These are phyloP conservation scores for Kazachstania sp. DNA, from an alignment of 1,139 yeast species.

Conservation along the genomic window DNA sequence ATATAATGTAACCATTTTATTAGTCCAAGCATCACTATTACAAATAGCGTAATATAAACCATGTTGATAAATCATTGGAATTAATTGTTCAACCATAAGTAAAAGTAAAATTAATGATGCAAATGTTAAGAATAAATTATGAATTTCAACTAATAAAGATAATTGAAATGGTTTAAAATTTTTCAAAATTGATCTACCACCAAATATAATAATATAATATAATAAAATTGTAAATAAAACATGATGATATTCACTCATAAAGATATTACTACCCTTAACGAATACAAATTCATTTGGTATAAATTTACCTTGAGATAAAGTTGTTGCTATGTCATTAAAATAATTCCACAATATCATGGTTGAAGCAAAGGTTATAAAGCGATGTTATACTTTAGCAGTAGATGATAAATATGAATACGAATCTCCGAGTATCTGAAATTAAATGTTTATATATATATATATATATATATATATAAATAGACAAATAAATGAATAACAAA, in stretches of 20 bases:
- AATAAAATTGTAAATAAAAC: conserved; percentile 48
- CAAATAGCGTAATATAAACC: conserved; percentile 67
- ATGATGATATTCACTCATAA: conserved; percentile 54
- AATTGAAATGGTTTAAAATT: conserved; percentile 46
- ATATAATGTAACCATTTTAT: conserved; percentile 56
- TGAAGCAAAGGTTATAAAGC: no score
- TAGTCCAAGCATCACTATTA: conserved; percentile 57
- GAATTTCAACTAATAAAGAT: conserved; percentile 58
- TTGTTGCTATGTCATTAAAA: conserved; percentile 43
- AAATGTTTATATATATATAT: no score
- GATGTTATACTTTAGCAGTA: no score
- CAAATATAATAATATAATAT: conserved; percentile 66
- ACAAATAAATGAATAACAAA: no score
- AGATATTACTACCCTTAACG: conserved; percentile 41
- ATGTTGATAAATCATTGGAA: conserved; percentile 54
- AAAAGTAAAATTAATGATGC: conserved; percentile 52
- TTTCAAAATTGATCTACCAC: conserved; percentile 52
- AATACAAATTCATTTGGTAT: conserved; percentile 56
- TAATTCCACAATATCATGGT: conserved; percentile 46
- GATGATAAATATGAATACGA: no score
- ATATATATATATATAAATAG: no score
- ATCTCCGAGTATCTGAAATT: no score
- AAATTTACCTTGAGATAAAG: conserved; percentile 42
- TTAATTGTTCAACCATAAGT: conserved; percentile 60
- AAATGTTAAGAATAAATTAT: conserved; percentile 54